Evolutionary conservation across 768 basidiomycete species (phyloP).

Genomic region (Tulasnella sp.): DNA sequence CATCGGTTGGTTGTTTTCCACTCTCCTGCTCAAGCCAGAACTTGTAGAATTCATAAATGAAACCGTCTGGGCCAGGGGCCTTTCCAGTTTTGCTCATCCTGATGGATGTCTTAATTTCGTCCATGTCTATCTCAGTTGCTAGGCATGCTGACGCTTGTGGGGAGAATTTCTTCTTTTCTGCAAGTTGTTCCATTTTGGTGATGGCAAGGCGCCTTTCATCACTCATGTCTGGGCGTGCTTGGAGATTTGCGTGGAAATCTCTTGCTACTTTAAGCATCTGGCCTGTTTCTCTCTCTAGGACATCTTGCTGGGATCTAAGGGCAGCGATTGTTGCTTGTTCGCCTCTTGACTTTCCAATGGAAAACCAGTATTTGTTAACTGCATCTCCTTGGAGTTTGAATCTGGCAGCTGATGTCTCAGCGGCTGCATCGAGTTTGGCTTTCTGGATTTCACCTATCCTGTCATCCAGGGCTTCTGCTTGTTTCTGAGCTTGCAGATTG

Average conservation of each 20-base stretch:
- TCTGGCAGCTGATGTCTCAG: background rate
- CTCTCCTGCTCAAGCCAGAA: background rate
- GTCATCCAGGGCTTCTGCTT: background rate
- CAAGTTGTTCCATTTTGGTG: background rate
- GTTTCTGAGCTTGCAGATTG: background rate
- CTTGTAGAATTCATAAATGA: slow-evolving; percentile 12
- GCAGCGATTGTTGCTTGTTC: background rate
- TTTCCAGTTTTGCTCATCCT: background rate
- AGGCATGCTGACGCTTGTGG: background rate
- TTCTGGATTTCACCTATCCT: background rate
- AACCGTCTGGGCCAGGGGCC: slow-evolving; percentile 3
- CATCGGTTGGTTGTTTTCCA: too few species aligned
- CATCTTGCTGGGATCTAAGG: background rate
- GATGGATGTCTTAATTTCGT: background rate
- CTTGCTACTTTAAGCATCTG: background rate
- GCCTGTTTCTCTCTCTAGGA: background rate
- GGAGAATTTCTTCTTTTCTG: background rate
- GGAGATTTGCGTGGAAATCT: background rate
- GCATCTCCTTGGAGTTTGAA: background rate
- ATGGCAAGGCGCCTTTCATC: background rate
- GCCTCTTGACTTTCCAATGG: background rate
- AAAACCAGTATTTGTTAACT: slow-evolving; percentile 9
- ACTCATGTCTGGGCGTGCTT: background rate
- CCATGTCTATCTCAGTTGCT: too few species aligned
- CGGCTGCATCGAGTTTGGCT: background rate